Conservation (phyloP, 2,329 filamentous ascomycete species). For the Endoconidiophora laricicola region DNA sequence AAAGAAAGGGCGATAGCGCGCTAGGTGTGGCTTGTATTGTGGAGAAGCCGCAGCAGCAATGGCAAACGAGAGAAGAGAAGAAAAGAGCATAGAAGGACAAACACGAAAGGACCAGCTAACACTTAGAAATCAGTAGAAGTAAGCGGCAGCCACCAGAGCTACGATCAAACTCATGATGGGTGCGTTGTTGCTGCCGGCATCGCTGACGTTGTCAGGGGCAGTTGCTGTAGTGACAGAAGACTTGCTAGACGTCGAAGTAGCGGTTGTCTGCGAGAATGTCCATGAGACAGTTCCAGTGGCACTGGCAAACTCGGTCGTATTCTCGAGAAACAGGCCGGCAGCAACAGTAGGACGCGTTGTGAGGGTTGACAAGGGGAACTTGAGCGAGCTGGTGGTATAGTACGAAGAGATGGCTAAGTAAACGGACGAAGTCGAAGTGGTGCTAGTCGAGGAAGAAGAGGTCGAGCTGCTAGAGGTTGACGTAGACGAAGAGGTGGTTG, state of each 20-base stretch:
- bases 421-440: constrained; percentile 12
- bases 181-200: constrained; percentile 28
- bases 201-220: constrained; percentile 18
- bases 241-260: constrained; percentile 5
- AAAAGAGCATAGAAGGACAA: background rate
- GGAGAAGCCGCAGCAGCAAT: too few relatives aligned
- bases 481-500: constrained; percentile 10
- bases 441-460: background rate
- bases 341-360: constrained; percentile 17
- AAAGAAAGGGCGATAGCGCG: background rate
- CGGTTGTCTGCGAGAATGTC: background rate
- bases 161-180: constrained; percentile 38
- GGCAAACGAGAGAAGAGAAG: background rate
- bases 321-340: constrained; percentile 39
- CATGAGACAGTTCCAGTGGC: constrained; percentile 9
- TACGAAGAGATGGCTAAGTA: too few relatives aligned
- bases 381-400: constrained; percentile 10
- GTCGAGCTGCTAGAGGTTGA: background rate
- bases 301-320: constrained; percentile 20
- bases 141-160: constrained; percentile 36
- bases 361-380: constrained; percentile 14
- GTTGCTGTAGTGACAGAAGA: constrained; percentile 1
- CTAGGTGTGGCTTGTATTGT: too few relatives aligned
- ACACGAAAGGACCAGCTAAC: background rate
- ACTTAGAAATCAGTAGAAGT: constrained; percentile 25